Percentiles rank a stretch among this genome's conserved stretches.
Conservation (phyloP, 257 asterid genomes). For the Misopates orontium region DNA sequence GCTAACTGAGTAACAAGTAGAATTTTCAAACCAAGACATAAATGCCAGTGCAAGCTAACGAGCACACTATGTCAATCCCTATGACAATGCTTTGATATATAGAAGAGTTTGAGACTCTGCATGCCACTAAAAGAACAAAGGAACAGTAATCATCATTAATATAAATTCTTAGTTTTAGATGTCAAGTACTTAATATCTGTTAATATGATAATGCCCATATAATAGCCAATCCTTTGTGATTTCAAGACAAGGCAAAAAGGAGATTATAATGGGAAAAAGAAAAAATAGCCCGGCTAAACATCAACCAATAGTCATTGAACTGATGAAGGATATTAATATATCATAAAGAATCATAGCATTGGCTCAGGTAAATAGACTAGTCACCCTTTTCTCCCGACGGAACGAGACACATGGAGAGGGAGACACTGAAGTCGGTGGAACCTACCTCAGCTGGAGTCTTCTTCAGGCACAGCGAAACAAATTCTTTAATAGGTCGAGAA, state of each 20-base stretch:
- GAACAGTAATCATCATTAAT: too few relatives aligned
- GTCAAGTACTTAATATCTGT: too few relatives aligned
- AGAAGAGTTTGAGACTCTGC: too few relatives aligned
- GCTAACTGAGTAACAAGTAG: too few relatives aligned
- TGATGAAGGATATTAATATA: neutral
- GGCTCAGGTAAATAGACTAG: neutral
- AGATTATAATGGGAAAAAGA: neutral
- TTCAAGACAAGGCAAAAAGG: neutral
- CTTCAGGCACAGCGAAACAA: slow-evolving; percentile 82
- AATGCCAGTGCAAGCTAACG: too few relatives aligned
- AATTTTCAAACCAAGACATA: too few relatives aligned
- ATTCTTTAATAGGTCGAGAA: slow-evolving; percentile 94
- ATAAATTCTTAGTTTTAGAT: too few relatives aligned
- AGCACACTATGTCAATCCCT: too few relatives aligned
- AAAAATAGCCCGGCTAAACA: neutral
- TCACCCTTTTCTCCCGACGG: slow-evolving; percentile 14
- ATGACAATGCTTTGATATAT: too few relatives aligned
- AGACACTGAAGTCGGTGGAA: slow-evolving; percentile 25
- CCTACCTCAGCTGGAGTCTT: slow-evolving; percentile 91
- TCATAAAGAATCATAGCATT: neutral
- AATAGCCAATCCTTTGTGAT: neutral
- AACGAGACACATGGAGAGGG: slow-evolving; percentile 23
- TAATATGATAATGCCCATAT: too few relatives aligned
- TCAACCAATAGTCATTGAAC: neutral
- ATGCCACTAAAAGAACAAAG: too few relatives aligned